Conservation (phyloP, 2,329 filamentous ascomycete species). For the Colletotrichum sp. region DNA sequence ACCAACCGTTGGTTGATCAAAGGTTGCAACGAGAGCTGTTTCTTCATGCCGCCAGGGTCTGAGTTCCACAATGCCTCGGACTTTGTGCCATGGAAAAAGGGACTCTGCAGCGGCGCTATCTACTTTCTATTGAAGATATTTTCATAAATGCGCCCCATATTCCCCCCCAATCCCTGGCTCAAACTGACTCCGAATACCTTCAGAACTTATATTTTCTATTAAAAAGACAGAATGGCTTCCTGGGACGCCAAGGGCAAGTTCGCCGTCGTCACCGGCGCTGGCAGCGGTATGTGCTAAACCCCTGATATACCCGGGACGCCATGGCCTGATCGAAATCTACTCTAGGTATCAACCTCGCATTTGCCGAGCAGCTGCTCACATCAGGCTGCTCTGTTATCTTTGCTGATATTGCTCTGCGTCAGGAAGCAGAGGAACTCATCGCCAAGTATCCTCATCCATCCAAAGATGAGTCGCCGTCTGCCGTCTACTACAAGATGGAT, state of each 20-base stretch:
- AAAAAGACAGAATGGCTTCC: not conserved
- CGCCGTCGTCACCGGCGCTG: not conserved
- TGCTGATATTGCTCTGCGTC: constrained; percentile 27
- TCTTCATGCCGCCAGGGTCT: not conserved
- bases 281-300: not conserved
- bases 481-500: constrained; percentile 29
- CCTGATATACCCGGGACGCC: not conserved
- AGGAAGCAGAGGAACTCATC: constrained; percentile 24
- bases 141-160: not conserved
- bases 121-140: not conserved
- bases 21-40: not conserved
- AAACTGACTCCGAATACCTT: not conserved
- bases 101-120: not conserved
- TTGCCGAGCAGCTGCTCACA: constrained; percentile 25
- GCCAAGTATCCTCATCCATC: constrained; percentile 14
- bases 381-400: constrained; percentile 29
- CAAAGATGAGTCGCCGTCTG: constrained; percentile 25
- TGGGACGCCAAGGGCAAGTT: not conserved
- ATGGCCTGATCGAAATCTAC: not conserved
- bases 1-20: not conserved
- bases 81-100: not conserved
- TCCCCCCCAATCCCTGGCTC: not conserved
- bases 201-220: not conserved
- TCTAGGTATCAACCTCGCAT: constrained; percentile 27
- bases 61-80: not conserved